Base-by-base conservation (phyloP, 1,284 basidiomycete genomes). In the Austroboletus niveus region DNA sequence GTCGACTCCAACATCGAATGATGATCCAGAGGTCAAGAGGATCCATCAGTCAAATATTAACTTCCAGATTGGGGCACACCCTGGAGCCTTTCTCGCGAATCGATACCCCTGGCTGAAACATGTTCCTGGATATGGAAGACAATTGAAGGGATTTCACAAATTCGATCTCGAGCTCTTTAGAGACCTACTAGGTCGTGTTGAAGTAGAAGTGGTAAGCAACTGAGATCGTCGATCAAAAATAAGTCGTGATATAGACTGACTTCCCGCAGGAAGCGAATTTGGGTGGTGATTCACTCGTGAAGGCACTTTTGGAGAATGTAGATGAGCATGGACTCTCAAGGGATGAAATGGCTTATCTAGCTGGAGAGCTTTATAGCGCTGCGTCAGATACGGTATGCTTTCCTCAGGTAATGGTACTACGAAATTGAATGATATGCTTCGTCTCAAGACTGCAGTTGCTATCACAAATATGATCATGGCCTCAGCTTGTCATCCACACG, bases 391-490 rank as follows among this genome's bases (percentile, higher is more conserved):
- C 82, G 1, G 76, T 77, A 42, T 7, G 43, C 49, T 4, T 45
- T 8, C 17, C 17, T 42, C 2, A 6, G 20, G 27, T 34, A 15
- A 39, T 54, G 8, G 47, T 32, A 9, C 14, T 14, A 5, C n/a
- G 34, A 22, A 30, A 34, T 35, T 15, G 22, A 24, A 24, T 24
- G 22, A 24, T 5, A 53, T 24, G 22, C 22, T 5, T 24, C 22
- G 22, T 24, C 22, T 24, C 22, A 24, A 78, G 67, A 84, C 78
- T 5, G 77, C 80, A 1, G 74, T 77, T 7, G 84, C 77, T 0
- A 80, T 89, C 42, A 79, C 75, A 40, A 73, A 79, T 40, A 69
- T 74, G 29, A 74, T 86, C 27, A 75, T 88, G 74, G 85, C 86
- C 0, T 81, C 87, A 0, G 84, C 84, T 0, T 73, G 71, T 17